A percentile compares a stretch with the other conserved stretches of the same genome.
Conservation (phyloP, 2,329 filamentous ascomycete species). For the Didymella pomorum region DNA sequence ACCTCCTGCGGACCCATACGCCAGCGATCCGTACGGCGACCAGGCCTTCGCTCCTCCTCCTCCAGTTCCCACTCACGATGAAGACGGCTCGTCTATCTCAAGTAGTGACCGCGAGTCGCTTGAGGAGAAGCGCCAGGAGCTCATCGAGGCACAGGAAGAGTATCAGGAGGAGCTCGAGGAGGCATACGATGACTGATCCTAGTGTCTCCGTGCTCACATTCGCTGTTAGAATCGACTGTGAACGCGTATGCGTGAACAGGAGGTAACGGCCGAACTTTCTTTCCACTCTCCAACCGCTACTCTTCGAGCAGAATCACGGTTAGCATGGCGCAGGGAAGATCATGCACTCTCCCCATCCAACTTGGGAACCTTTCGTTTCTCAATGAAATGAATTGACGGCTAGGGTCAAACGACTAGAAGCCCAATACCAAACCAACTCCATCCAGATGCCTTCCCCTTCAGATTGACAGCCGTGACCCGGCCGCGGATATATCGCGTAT, state of each 20-base stretch:
- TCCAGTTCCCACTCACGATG: slow-evolving; percentile 53
- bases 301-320: slow-evolving; percentile 7
- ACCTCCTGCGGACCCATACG: slow-evolving; percentile 1
- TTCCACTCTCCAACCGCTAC: slow-evolving; percentile 1
- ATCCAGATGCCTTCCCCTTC: too few relatives aligned
- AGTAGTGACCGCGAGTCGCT: slow-evolving; percentile 51
- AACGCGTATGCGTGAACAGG: background rate
- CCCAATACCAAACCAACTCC: slow-evolving; percentile 2
- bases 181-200: slow-evolving; percentile 33
- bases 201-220: background rate
- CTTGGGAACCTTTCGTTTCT: slow-evolving; percentile 22
- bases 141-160: slow-evolving; percentile 62
- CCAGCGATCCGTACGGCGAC: slow-evolving; percentile 28
- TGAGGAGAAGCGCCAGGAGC: slow-evolving; percentile 62
- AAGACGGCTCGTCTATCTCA: slow-evolving; percentile 52
- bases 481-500: slow-evolving; percentile 19
- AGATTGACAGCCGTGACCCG: too few relatives aligned
- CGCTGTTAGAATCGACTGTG: background rate
- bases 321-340: slow-evolving; percentile 22
- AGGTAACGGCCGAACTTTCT: slow-evolving; percentile 8
- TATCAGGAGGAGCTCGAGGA: slow-evolving; percentile 59
- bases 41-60: slow-evolving; percentile 39
- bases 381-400: slow-evolving; percentile 11
- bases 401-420: slow-evolving; percentile 5
- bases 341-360: slow-evolving; percentile 9